Evolutionary conservation across 2,329 filamentous ascomycete species (phyloP).

Genomic region (Xylaria multiplex): DNA sequence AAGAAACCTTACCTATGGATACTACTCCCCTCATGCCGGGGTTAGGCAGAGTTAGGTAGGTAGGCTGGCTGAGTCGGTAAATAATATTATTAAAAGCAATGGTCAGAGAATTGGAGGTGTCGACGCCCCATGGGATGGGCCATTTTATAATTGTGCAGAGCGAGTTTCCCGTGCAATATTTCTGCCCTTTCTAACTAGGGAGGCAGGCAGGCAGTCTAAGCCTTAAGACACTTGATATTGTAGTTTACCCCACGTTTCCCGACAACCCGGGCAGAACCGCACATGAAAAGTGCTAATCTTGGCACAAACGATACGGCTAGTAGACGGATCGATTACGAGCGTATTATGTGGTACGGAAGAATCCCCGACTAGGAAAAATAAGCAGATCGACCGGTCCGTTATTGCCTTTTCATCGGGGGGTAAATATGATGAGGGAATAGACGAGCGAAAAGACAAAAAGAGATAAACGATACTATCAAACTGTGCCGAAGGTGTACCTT

Average conservation of each 20-base stretch:
- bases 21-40: background rate
- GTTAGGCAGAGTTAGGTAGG: conserved; percentile 7
- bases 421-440: background rate
- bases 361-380: no score
- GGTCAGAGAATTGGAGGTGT: no score
- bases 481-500: conserved; percentile 30
- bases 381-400: background rate
- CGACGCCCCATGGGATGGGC: background rate
- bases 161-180: conserved; percentile 8
- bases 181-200: background rate
- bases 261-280: background rate
- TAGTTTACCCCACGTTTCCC: conserved; percentile 30
- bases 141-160: background rate
- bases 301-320: background rate
- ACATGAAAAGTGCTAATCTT: background rate
- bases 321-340: no score
- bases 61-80: background rate
- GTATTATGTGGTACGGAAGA: no score
- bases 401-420: conserved; percentile 11
- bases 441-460: background rate
- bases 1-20: background rate
- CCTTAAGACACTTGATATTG: no score
- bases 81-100: background rate
- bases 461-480: conserved; percentile 2
- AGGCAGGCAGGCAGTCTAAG: background rate